Evolutionary conservation across 352 stramenopile genomes (phyloP), one percentile per base, ranked within the genome.

Genomic region (Pythium sukuiense): DNA sequence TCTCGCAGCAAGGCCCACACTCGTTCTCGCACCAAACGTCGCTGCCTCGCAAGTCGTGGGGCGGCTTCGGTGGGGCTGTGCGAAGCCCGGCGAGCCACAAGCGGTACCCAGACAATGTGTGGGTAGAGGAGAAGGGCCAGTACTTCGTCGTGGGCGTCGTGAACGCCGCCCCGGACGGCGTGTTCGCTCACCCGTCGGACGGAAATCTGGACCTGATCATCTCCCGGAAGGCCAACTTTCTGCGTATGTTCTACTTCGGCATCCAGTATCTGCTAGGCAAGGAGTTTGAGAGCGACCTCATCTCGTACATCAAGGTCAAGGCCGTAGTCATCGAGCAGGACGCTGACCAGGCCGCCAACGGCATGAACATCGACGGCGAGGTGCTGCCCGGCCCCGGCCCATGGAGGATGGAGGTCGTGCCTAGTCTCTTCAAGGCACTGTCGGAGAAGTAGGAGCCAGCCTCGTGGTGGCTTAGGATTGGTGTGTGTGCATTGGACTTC

Each of bases 301-400:
- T 94, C 49, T 85, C 83, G 71, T 94, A 94, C 72, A 65, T 86
- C 29, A 94, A 94, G 63, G 69, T 92, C 37, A 94, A 94, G 59
- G 82, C 85, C 18, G 79, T 91, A 18, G 76, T 86, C 49, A 80
- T 94, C 41, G 69, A 86, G 39, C 79, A 83, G 20, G 55, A 69
- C 46, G 45, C 53, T 53, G 81, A 93, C 57, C 69, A 92, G 54
- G 37, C 68, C 20, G 66, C 71, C 6, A 80, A 90, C 65, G 80
- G 79, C 66, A 89, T 91, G 78, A 94, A 94, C 71, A 94, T 91
- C 55, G 85, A 94, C 63, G 85, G 85, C 30, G 85, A 94, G 70
- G 83, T 91, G 58, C 69, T 94, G 20, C 52, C 71, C 5, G 73
- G 74, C 1, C 73, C 73, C 3, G 85, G 85, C 6, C 83, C 85